Evolutionary conservation across 352 stramenopile genomes (phyloP).

Genomic region (Thraustotheca clavata): DNA sequence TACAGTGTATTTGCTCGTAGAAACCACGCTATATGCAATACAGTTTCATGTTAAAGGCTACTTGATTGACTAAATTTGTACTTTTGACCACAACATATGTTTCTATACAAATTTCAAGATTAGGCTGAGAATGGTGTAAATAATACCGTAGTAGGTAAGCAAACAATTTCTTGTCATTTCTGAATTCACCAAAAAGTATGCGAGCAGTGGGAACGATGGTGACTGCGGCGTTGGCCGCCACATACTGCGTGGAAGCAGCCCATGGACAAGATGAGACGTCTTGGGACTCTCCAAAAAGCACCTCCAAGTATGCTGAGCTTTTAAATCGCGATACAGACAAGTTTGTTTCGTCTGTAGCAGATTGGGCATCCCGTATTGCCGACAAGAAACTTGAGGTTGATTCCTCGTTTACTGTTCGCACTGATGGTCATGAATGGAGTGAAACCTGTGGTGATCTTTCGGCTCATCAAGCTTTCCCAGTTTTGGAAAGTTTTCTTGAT

Average conservation of each 20-base stretch:
- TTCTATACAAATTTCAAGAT: too few relatives aligned
- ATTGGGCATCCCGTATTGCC: conserved; percentile 2
- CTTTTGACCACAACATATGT: too few relatives aligned
- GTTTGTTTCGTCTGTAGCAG: conserved; percentile 9
- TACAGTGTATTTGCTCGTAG: too few relatives aligned
- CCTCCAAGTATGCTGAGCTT: not conserved
- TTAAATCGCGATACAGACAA: conserved; percentile 12
- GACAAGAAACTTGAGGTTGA: conserved; percentile 4
- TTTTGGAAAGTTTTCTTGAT: conserved; percentile 10
- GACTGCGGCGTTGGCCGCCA: not conserved
- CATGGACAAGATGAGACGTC: not conserved
- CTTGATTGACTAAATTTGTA: too few relatives aligned
- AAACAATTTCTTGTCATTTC: too few relatives aligned
- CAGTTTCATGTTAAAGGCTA: too few relatives aligned
- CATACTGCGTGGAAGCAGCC: too few relatives aligned
- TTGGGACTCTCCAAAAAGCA: not conserved
- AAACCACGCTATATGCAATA: too few relatives aligned
- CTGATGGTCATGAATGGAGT: conserved; percentile 15
- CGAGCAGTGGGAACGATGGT: not conserved
- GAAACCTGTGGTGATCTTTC: conserved; percentile 17
- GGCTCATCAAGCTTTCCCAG: conserved; percentile 10
- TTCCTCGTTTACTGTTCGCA: conserved; percentile 13
- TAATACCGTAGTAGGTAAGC: too few relatives aligned
- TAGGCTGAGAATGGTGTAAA: too few relatives aligned
- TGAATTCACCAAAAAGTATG: not conserved